Percentiles rank a stretch among this genome's conserved stretches.
Conservation (phyloP, 148 eudicot species). For the Heliosperma pusillum region DNA sequence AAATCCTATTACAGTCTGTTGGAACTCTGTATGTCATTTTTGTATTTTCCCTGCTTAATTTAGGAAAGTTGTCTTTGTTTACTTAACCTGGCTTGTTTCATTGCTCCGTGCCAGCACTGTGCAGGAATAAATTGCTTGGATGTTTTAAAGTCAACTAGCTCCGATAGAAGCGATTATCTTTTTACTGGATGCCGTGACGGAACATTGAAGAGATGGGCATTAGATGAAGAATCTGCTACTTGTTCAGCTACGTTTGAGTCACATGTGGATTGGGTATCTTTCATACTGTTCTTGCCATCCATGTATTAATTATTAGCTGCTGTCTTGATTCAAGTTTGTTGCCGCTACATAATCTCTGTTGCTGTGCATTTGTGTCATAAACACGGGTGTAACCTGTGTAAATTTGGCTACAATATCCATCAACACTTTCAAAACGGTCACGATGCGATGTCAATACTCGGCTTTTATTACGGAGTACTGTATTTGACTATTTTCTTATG, state of each 20-base stretch:
- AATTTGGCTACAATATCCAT: background rate
- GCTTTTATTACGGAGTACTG: too few relatives aligned
- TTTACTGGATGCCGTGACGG: slow-evolving; percentile 97
- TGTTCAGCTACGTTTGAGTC: slow-evolving; percentile 93
- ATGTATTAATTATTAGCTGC: background rate
- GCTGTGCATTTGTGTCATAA: background rate
- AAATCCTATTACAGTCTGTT: background rate
- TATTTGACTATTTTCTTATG: too few relatives aligned
- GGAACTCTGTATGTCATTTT: background rate
- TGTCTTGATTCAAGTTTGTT: background rate
- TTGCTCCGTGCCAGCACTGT: slow-evolving; percentile 55
- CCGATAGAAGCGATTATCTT: slow-evolving; percentile 45
- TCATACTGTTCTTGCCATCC: slow-evolving; percentile 10
- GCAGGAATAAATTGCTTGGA: slow-evolving; percentile 90
- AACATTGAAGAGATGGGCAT: slow-evolving; percentile 82
- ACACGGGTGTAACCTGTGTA: background rate
- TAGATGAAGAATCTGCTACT: slow-evolving; percentile 60
- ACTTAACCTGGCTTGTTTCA: background rate
- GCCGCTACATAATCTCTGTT: background rate
- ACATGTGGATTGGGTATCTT: slow-evolving; percentile 88
- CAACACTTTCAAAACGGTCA: background rate
- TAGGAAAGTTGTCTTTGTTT: background rate
- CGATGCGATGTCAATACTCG: background rate
- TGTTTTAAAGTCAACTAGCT: slow-evolving; percentile 52
- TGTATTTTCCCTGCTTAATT: background rate